Conservation (phyloP, 805 yeast species). For the Metschnikowia drakensbergensis region DNA sequence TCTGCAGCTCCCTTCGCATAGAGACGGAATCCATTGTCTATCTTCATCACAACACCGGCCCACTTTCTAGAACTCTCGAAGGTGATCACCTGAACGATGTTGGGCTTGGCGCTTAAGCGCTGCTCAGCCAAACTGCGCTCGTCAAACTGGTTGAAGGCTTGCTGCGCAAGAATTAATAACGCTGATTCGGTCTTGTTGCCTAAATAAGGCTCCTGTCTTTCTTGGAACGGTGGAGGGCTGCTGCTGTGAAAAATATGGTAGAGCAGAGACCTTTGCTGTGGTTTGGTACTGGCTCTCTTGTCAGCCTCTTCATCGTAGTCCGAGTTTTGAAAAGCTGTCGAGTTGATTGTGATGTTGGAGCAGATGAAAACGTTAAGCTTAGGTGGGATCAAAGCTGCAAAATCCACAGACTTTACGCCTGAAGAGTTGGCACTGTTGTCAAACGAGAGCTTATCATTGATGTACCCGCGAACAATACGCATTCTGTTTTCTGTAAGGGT, state of each 20-base stretch:
- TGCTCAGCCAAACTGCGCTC: constrained; percentile 42
- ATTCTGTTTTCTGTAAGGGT: constrained; percentile 91
- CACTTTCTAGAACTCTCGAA: constrained; percentile 92
- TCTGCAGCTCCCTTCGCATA: constrained; percentile 95
- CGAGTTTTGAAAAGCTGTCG: constrained; percentile 86
- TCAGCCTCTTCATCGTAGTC: constrained; percentile 35
- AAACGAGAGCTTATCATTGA: constrained; percentile 24
- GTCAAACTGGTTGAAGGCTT: constrained; percentile 46
- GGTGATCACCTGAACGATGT: constrained; percentile 71
- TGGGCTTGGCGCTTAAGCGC: constrained; percentile 21
- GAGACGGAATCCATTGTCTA: constrained; percentile 50
- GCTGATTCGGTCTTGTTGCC: constrained; percentile 98
- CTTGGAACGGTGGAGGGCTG: constrained; percentile 8
- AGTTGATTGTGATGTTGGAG: constrained; percentile 69
- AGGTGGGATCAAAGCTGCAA: constrained; percentile 19
- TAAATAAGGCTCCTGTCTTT: constrained; percentile 54
- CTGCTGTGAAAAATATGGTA: constrained; percentile 22
- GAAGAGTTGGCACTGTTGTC: constrained; percentile 39
- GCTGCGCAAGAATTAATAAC: constrained; percentile 61
- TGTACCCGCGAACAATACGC: constrained; percentile 78
- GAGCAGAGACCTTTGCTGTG: constrained; percentile 27
- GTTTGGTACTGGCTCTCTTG: constrained; percentile 24
- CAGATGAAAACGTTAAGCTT: constrained; percentile 26
- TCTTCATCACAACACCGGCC: constrained; percentile 73
- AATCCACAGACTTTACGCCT: constrained; percentile 27